These are phyloP conservation scores for Gentiana straminea DNA, from an alignment of 257 asterid genomes.

Conservation along the genomic window DNA sequence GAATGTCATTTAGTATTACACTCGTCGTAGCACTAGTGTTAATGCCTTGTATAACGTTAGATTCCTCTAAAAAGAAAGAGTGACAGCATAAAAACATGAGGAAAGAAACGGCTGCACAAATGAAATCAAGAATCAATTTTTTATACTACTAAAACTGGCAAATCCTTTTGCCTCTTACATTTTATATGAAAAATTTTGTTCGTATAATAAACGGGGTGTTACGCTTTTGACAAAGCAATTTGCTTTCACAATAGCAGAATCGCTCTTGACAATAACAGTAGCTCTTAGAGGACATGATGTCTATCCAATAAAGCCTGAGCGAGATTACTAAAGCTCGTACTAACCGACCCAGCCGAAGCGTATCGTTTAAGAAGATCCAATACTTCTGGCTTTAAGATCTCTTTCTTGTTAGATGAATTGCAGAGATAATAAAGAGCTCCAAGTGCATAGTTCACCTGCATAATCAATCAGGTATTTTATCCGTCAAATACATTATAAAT, in stretches of 20 bases:
- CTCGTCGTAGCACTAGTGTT: too few relatives aligned
- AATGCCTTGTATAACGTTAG: too few relatives aligned
- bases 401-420: conserved; percentile 43
- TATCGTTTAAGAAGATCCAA: conserved; percentile 58
- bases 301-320: conserved; percentile 77
- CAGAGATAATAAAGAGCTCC: conserved; percentile 74
- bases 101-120: too few relatives aligned
- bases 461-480: conserved; percentile 1
- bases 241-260: neutral
- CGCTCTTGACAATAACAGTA: neutral
- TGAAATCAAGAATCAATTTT: too few relatives aligned
- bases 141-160: too few relatives aligned
- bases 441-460: conserved; percentile 68
- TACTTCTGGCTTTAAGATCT: conserved; percentile 67
- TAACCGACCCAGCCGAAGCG: conserved; percentile 55
- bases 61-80: too few relatives aligned
- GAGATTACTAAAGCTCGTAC: conserved; percentile 51
- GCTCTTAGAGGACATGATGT: conserved; percentile 19
- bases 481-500: neutral
- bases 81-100: too few relatives aligned
- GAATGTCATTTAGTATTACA: too few relatives aligned
- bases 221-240: neutral
- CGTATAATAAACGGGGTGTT: neutral
- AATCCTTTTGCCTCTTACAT: too few relatives aligned
- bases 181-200: neutral